These are phyloP conservation scores for Pythium utonaiense DNA, from an alignment of 352 stramenopile genomes.

Conservation along the genomic window DNA sequence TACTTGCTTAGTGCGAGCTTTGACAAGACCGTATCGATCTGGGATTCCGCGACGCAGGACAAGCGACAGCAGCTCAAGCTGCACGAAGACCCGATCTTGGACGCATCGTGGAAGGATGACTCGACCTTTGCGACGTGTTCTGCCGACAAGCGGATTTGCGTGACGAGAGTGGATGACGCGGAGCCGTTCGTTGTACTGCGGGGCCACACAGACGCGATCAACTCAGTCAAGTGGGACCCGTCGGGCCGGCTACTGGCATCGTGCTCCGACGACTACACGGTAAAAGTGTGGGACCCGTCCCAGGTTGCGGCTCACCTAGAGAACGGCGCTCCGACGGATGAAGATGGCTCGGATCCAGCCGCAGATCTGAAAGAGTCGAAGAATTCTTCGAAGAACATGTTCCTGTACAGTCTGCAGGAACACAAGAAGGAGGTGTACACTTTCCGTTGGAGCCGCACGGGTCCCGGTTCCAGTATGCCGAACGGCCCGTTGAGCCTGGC, in stretches of 20 bases:
- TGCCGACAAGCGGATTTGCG: constrained; percentile 90
- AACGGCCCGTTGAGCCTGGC: constrained; percentile 81
- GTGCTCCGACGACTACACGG: constrained; percentile 97
- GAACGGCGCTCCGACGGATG: constrained; percentile 16
- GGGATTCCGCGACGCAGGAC: constrained; percentile 82
- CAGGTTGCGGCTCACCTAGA: constrained; percentile 12
- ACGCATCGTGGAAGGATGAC: constrained; percentile 94
- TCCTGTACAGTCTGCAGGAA: constrained; percentile 84
- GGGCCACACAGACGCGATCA: constrained; percentile 97
- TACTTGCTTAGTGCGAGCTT: constrained; percentile 80
- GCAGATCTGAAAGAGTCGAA: constrained; percentile 15
- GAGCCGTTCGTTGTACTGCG: constrained; percentile 80
- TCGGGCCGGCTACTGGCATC: constrained; percentile 91
- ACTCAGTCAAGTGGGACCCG: constrained; percentile 98
- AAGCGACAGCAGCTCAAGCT: constrained; percentile 95
- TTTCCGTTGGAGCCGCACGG: constrained; percentile 90
- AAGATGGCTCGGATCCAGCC: constrained; percentile 16
- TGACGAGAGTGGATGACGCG: constrained; percentile 83
- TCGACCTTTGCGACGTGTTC: constrained; percentile 94
- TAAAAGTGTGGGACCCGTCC: constrained; percentile 95
- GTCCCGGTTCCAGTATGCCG: constrained; percentile 55
- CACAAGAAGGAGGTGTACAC: constrained; percentile 94
- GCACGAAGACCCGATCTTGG: constrained; percentile 86
- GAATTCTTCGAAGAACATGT: constrained; percentile 27
- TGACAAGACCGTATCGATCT: constrained; percentile 85